Conservation (phyloP, 345 rosid genomes). For the Garcia nutans region DNA sequence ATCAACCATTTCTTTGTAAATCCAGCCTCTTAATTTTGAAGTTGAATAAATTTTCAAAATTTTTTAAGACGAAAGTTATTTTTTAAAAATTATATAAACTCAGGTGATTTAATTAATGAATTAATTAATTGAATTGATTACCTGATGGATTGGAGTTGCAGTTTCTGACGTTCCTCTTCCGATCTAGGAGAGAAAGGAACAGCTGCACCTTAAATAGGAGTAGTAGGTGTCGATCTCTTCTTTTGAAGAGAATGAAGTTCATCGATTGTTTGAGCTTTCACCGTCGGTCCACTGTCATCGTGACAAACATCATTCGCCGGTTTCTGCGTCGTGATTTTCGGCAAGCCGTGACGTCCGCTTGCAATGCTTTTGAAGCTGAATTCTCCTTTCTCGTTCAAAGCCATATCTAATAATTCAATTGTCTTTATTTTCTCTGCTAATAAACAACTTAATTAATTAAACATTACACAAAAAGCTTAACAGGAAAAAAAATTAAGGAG, state of each 20-base stretch:
- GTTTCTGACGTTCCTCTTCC: conserved; percentile 41
- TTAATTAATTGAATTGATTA: background rate
- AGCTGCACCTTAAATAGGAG: conserved; percentile 24
- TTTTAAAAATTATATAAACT: too few relatives aligned
- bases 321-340: conserved; percentile 22
- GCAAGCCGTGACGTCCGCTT: conserved; percentile 17
- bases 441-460: background rate
- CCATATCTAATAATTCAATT: background rate
- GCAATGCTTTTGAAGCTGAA: conserved; percentile 25
- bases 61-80: too few relatives aligned
- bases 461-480: too few relatives aligned
- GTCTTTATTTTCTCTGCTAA: background rate
- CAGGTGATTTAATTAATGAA: background rate
- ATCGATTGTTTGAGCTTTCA: conserved; percentile 40
- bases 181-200: conserved; percentile 26
- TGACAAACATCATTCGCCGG: conserved; percentile 21
- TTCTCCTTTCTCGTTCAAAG: conserved; percentile 21
- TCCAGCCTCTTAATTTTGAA: too few relatives aligned
- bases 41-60: too few relatives aligned
- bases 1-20: too few relatives aligned
- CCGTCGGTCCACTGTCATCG: conserved; percentile 33
- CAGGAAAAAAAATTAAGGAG: background rate
- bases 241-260: conserved; percentile 46
- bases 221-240: conserved; percentile 40
- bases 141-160: conserved; percentile 44